These are phyloP conservation scores for Ganoderma boninense DNA, from an alignment of 1,284 basidiomycete species.

Conservation along the genomic window DNA sequence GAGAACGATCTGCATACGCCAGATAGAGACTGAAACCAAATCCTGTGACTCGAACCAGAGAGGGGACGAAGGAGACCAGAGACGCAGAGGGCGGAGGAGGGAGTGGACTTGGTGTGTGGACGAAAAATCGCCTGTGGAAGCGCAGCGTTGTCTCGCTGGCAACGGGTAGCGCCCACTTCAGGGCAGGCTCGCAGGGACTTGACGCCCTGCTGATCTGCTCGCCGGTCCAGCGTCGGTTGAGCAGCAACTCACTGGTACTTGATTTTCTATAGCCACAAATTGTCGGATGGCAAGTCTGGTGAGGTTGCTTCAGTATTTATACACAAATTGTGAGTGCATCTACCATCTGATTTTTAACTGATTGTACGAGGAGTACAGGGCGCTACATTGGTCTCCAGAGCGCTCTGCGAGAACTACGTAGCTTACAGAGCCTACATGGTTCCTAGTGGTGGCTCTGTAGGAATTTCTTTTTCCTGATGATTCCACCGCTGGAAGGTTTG, in stretches of 20 bases:
- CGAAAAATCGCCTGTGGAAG: too few relatives aligned
- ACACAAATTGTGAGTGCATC: not conserved
- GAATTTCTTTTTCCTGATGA: not conserved
- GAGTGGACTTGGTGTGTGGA: too few relatives aligned
- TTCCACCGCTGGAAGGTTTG: conserved; percentile 15
- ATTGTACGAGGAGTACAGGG: not conserved
- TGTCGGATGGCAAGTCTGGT: not conserved
- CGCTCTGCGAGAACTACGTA: not conserved
- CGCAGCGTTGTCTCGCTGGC: not conserved
- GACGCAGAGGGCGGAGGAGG: too few relatives aligned
- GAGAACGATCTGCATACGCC: too few relatives aligned
- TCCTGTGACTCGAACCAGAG: too few relatives aligned
- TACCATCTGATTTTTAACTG: not conserved
- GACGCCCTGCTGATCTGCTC: not conserved
- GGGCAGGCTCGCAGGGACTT: not conserved
- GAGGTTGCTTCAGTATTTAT: not conserved
- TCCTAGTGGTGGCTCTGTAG: not conserved
- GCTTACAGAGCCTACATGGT: not conserved
- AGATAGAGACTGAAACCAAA: too few relatives aligned
- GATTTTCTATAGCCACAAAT: not conserved
- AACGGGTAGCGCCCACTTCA: not conserved
- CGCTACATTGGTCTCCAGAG: not conserved
- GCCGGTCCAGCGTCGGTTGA: not conserved
- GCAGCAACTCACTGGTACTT: not conserved
- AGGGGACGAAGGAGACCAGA: too few relatives aligned